Evolutionary conservation across 2,329 filamentous ascomycete genomes (phyloP), one percentile per base, ranked within the genome.

Genomic region (Colletotrichum spaethianum): DNA sequence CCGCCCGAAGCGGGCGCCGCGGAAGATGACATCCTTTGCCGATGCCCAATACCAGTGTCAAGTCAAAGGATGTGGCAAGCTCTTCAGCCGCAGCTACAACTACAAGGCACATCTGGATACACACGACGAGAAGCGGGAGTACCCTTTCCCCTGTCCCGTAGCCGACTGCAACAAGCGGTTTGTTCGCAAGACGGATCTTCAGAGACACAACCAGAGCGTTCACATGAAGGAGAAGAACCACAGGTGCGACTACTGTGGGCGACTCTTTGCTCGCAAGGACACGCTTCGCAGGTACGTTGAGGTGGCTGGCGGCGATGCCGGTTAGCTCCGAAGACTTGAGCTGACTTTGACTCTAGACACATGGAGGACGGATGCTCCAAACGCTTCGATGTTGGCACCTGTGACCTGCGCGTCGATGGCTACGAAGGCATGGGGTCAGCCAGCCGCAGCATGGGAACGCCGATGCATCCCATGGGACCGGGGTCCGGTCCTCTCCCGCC

Each of bases 81-180:
- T 92, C 20, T 97, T 97, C 80, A 94, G 93, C 75, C 87, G 95
- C 73, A 92, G 90, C 77, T 97, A 96, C 84, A 97, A 97, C 82
- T 94, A 92, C 83, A 95, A 93, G 78, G 93, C 94, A 38, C 95
- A 97, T 80, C 88, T 95, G 87, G 92, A 95, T 78, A 95, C 92
- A 1, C 95, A 98, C 78, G 91, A 96, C 78, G 91, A 93, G 18
- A 88, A 89, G 71, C 88, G 93, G 68, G 89, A 90, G 76, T 93
- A 93, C 77, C 91, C 92, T 0, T 93, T 94, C 77, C 86, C 87
- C 1, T 97, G 95, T 81, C 84, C 84, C 1, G 83, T 90, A 38
- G 81, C 86, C 2, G 88, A 87, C 63, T 98, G 95, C 82, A 87
- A 83, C 75, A 94, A 93, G 83, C 89, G 90, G 63, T 97, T 97